These are phyloP conservation scores for Kodamaea suecica DNA, from an alignment of 1,139 yeast species.

Conservation along the genomic window DNA sequence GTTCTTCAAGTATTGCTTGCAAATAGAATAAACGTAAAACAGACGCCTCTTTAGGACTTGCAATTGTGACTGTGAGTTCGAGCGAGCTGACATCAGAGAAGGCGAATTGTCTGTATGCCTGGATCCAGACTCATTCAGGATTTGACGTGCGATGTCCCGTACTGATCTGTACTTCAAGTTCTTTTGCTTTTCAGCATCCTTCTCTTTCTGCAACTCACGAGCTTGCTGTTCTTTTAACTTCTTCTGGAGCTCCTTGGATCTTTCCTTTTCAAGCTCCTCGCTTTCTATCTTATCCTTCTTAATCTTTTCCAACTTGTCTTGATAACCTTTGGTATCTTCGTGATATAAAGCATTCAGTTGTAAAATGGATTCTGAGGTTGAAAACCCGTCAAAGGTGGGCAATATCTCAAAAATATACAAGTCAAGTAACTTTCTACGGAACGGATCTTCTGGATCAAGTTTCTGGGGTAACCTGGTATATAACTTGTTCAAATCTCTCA, in stretches of 20 bases:
- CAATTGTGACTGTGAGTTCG: slow-evolving; percentile 3
- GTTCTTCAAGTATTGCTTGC: slow-evolving; percentile 24
- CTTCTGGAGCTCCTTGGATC: slow-evolving; percentile 13
- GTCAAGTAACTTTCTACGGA: slow-evolving; percentile 25
- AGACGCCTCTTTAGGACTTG: slow-evolving; percentile 5
- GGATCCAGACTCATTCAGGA: slow-evolving; percentile 7
- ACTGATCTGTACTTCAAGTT: slow-evolving; percentile 34
- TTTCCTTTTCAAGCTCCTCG: slow-evolving; percentile 18
- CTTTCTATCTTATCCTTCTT: slow-evolving; percentile 17
- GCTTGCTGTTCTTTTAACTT: slow-evolving; percentile 19
- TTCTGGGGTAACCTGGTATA: slow-evolving; percentile 9
- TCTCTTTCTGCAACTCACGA: slow-evolving; percentile 21
- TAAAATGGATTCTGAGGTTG: slow-evolving; percentile 28
- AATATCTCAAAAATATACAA: slow-evolving; percentile 37
- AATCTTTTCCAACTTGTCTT: slow-evolving; percentile 19
- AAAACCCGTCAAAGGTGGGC: slow-evolving; percentile 28
- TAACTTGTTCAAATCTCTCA: slow-evolving; percentile 8
- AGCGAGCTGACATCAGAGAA: slow-evolving; percentile 1
- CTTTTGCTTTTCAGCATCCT: slow-evolving; percentile 25
- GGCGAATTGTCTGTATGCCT: slow-evolving; percentile 2
- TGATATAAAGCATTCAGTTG: slow-evolving; percentile 20
- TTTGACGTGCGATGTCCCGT: slow-evolving; percentile 14
- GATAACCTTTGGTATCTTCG: slow-evolving; percentile 14
- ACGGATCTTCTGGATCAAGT: slow-evolving; percentile 1
- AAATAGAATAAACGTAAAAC: slow-evolving; percentile 17